A percentile compares a stretch with the other conserved stretches of the same genome.
These are phyloP conservation scores for Parietichytrium sp. DNA, from an alignment of 108 stramenopile species.

Conservation along the genomic window DNA sequence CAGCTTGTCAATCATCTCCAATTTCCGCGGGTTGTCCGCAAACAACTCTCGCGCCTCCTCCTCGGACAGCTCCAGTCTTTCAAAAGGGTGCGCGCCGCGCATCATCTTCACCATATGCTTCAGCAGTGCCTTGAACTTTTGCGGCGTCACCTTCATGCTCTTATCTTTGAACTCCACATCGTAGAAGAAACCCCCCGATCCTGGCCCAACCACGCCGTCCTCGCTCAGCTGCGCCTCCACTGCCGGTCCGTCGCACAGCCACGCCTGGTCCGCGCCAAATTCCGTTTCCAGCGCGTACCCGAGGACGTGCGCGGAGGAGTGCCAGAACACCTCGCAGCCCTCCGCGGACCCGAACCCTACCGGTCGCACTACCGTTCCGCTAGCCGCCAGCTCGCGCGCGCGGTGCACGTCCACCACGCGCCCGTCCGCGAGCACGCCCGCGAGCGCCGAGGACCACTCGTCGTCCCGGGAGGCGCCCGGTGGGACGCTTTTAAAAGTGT, in stretches of 20 bases:
- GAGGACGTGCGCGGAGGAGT: conserved; percentile 23
- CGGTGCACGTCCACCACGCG: too few relatives aligned
- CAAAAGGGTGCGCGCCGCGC: not conserved
- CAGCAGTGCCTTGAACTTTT: not conserved
- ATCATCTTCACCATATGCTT: not conserved
- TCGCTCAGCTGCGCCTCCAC: not conserved
- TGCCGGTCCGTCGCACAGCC: not conserved
- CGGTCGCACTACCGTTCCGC: too few relatives aligned
- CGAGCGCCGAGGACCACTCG: too few relatives aligned
- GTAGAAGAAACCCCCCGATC: not conserved
- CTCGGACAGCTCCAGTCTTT: not conserved
- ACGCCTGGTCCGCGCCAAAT: not conserved
- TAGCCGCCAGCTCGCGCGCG: too few relatives aligned
- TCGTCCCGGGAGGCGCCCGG: too few relatives aligned
- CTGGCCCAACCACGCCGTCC: not conserved
- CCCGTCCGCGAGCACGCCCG: too few relatives aligned
- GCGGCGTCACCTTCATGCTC: not conserved
- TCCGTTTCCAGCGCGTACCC: not conserved
- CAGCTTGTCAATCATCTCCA: not conserved
- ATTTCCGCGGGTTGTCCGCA: not conserved
- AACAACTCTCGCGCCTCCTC: not conserved
- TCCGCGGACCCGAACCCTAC: not conserved
- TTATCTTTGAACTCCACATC: not conserved
- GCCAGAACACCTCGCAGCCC: conserved; percentile 27
- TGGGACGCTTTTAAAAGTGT: too few relatives aligned